Evolutionary conservation across 73 alveolate species (phyloP), one percentile per base, ranked within the genome.

Genomic region (Blepharisma japonicum): DNA sequence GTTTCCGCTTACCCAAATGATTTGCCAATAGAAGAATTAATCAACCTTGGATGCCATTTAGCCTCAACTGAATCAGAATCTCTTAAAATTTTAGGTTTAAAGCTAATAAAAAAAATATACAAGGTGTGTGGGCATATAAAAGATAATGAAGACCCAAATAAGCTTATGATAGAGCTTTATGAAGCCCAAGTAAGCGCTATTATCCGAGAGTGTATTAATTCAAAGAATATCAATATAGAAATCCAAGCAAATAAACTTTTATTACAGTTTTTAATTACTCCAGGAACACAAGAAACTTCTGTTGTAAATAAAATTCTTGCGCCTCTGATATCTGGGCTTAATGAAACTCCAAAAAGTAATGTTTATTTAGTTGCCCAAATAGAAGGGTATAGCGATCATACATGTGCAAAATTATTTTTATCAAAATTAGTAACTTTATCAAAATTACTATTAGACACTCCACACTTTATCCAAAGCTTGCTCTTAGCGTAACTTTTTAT

Each of bases 121-220:
- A 61, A 61, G 23, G 74, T 61, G 0, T 61, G 11, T 61, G 11
- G 18, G 5, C 14, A 14, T 18, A 61, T 61, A 39, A 39, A 14
- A 14, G 74, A 61, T 25, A 4, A n/a, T 20, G 74, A 61, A 8
- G 74, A 61, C 18, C 74, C 74, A 14, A 14, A n/a, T 14, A n/a
- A 61, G 48, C 14, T 14, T 14, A 14, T 14, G n/a, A 14, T 61
- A 25, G 74, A 61, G 23, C 14, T 61, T 0, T 61, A 14, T 25
- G 74, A 61, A 61, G 74, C 74, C 11, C 74, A 61, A 25, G 49
- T 25, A 8, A 61, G 74, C 23, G 74, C 74, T 2, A 25, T 39
- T 1, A 61, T 61, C 2, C 39, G 74, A 61, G 74, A 61, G 5
- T 14, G 23, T 61, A 14, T 61, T 39, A 39, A 61, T 39, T 18